These are phyloP conservation scores for Castanea crenata DNA, from an alignment of 306 rosid species.

Conservation along the genomic window DNA sequence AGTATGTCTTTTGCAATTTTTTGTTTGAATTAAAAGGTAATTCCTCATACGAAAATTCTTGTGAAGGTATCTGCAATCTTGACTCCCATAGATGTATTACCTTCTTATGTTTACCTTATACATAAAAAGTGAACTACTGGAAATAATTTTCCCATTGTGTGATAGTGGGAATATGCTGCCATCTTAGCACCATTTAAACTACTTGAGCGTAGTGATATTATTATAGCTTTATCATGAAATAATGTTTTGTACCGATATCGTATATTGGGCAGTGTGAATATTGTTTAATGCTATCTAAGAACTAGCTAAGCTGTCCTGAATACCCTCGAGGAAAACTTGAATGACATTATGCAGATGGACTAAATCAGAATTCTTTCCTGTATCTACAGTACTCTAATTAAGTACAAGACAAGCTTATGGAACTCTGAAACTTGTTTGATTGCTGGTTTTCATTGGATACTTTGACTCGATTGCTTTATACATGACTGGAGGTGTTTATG, in stretches of 20 bases:
- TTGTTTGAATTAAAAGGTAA: neutral
- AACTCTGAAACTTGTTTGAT: conserved; percentile 26
- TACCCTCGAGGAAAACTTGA: conserved; percentile 13
- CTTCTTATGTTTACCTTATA: neutral
- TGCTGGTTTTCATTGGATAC: conserved; percentile 40
- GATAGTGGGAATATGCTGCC: neutral
- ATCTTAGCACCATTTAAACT: neutral
- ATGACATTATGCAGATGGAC: conserved; percentile 15
- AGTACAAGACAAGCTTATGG: conserved; percentile 10
- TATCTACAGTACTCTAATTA: conserved; percentile 6
- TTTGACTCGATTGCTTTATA: conserved; percentile 49
- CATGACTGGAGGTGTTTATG: conserved; percentile 48
- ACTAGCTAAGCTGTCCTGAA: neutral
- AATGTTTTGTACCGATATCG: neutral
- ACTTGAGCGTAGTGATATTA: neutral
- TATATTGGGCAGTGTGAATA: neutral
- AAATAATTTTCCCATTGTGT: neutral
- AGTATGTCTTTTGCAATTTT: neutral
- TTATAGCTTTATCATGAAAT: neutral
- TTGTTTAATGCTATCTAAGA: neutral
- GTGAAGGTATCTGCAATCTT: neutral
- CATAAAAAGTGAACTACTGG: neutral
- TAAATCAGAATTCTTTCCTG: conserved; percentile 8
- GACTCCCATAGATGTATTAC: neutral
- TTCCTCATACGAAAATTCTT: neutral